A percentile compares a stretch with the other conserved stretches of the same genome.
Evolutionary conservation across 371 early-diverging fungal species (phyloP).

Genomic region (Mortierella sp.): DNA sequence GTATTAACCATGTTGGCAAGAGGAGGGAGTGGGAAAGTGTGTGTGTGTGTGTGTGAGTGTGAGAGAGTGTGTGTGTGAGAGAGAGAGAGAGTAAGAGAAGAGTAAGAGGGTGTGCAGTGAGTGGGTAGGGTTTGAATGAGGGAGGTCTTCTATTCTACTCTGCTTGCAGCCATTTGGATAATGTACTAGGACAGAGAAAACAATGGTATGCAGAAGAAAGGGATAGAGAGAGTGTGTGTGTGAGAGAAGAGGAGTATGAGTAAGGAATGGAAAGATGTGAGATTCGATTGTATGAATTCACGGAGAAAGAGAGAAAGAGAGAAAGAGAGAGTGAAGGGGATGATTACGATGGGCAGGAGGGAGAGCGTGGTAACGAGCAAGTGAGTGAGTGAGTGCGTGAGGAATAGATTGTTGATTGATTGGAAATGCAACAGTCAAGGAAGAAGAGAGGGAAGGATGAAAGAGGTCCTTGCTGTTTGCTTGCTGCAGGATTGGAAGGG

Average conservation of each 20-base stretch:
- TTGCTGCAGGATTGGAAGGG: too few species aligned
- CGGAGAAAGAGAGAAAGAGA: slow-evolving; percentile 2
- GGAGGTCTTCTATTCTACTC: background rate
- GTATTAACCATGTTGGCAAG: slow-evolving; percentile 33
- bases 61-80: too few species aligned
- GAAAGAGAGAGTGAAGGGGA: slow-evolving; percentile 8
- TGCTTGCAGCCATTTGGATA: background rate
- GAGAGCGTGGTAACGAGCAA: background rate
- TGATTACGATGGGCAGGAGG: slow-evolving; percentile 15
- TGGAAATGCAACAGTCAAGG: too few species aligned
- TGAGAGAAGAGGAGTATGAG: too few species aligned
- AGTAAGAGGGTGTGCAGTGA: background rate
- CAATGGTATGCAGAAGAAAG: background rate
- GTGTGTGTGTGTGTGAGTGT: background rate
- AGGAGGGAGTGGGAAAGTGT: background rate
- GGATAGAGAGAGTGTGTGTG: slow-evolving; percentile 11
- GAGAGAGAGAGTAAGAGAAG: background rate
- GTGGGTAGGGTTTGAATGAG: background rate
- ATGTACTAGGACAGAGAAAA: background rate
- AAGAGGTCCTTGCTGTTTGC: too few species aligned
- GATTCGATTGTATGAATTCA: background rate
- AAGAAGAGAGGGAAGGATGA: too few species aligned
- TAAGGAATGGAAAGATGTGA: background rate
- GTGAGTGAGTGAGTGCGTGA: too few species aligned
- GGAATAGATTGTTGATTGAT: too few species aligned